Evolutionary conservation across 2,329 filamentous ascomycete genomes (phyloP), one percentile per base, ranked within the genome.

Genomic region (Capronia epimyces): DNA sequence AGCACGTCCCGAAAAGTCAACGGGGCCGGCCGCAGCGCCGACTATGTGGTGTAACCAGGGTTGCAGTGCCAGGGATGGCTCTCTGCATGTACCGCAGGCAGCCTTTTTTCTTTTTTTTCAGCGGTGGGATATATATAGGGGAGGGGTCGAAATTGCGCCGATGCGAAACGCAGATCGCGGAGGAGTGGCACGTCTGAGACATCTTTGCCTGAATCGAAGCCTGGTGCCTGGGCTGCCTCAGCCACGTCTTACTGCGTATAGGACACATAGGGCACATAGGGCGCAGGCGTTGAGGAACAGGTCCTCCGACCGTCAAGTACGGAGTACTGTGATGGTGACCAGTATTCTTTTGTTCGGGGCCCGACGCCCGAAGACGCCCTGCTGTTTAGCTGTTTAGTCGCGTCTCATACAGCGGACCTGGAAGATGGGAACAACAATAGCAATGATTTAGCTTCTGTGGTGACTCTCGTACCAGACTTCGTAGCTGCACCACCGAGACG

Each of bases 111-210:
- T n/a, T n/a, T n/a, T n/a, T n/a, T n/a, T 22, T 21, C 10, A 22
- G 18, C 43, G 15, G 27, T 45, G 43, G 43, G n/a, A 21, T 45
- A 45, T 32, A 42, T 24, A 42, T 42, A 42, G 39, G 39, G 39
- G 22, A 37, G 34, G 34, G 34, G 34, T 37, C 16, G 34, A 37
- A 18, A 20, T 9, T 15, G 34, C 34, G 31, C 34, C 34, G 34
- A 37, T 37, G 34, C 34, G 34, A 18, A 37, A 37, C 34, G 34
- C 34, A 37, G 34, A 37, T 37, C 34, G 6, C 16, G 12, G 15
- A 37, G 18, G 34, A 37, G 27, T 43, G 46, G 43, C 46, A 49
- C 46, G 46, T 49, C 25, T 39, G 8, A 40, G 46, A 49, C 37
- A 49, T 24, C 13, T 5, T 34, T 34, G 9, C 31, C 13, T 34